Evolutionary conservation across 306 rosid species (phyloP), one percentile per base, ranked within the genome.

Genomic region (Purshia tridentata): DNA sequence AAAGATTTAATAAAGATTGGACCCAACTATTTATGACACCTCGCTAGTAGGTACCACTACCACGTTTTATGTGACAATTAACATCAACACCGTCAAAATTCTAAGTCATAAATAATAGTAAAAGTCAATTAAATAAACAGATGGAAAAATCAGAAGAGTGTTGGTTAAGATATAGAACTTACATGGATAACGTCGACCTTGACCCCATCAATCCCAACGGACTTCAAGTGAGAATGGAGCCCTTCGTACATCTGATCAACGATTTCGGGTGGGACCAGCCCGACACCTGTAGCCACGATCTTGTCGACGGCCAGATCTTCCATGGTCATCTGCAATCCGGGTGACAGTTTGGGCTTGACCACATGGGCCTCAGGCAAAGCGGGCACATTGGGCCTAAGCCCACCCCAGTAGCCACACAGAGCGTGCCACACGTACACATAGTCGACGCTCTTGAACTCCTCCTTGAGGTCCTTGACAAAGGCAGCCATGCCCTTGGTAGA

Each of bases 371-470:
- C 83, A 0, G 96, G 94, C 73, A 93, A 9, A 1, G 86, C 97
- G 0, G 86, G 83, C 1, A 81, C 92, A 16, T 83, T 52, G 12
- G 98, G 98, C 69, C 97, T 78, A 0, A 94, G 11, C 48, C 98
- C 98, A 9, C 97, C 98, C 98, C 98, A 94, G 15, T 94, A 94
- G 0, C 98, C 98, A 56, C 96, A 91, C 10, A 94, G 77, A 0
- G 98, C 98, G 40, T 94, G 98, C 98, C 98, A 94, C 56, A 94
- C 97, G 8, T 94, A 94, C 2, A 94, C 97, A 14, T 91, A 81
- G 11, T 89, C 92, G 8, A 94, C 91, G 22, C 84, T 89, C 68
- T 65, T 59, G 66, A 81, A 91, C 70, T 79, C 95, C 8, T 85
- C 88, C 40, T 94, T 94, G 14, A 94, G 47, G 9, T 94, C 92